Evolutionary conservation across 2,329 filamentous ascomycete genomes (phyloP).

Genomic region (Metarhizium album): DNA sequence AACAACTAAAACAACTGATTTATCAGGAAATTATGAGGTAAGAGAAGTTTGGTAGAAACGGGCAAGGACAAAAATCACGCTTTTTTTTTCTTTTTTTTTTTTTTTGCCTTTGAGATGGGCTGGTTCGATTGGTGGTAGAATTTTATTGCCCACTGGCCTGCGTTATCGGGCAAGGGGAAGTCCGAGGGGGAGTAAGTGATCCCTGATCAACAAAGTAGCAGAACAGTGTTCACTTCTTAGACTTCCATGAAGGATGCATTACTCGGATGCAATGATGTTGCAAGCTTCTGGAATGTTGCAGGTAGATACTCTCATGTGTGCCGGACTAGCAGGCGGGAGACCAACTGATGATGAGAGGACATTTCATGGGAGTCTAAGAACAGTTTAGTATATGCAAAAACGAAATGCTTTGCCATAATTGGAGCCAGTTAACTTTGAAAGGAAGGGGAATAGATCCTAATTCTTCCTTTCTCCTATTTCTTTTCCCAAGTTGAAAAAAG

Average conservation of each 20-base stretch:
- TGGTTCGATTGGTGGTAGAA: neutral
- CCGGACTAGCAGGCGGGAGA: neutral
- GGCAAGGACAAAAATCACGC: no score
- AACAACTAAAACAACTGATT: slow-evolving; percentile 94
- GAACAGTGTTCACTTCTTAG: neutral
- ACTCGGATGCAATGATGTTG: neutral
- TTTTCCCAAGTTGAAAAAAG: neutral
- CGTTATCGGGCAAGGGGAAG: neutral
- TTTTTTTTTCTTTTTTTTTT: no score
- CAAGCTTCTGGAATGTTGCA: neutral
- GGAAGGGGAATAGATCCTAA: neutral
- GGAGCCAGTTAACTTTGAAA: neutral
- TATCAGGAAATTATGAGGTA: slow-evolving; percentile 87
- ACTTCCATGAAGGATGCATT: neutral
- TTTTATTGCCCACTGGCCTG: neutral
- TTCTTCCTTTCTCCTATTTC: neutral
- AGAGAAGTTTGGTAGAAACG: slow-evolving; percentile 4
- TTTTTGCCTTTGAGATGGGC: neutral
- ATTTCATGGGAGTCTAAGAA: neutral
- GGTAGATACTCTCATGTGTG: neutral
- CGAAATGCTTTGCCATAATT: neutral
- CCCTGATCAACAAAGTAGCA: neutral
- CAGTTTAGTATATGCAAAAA: neutral
- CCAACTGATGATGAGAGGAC: neutral
- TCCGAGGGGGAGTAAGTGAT: neutral